phyloP scores from a whole-genome alignment of 306 rosid species.

The Coriaria nepalensis region DNA sequence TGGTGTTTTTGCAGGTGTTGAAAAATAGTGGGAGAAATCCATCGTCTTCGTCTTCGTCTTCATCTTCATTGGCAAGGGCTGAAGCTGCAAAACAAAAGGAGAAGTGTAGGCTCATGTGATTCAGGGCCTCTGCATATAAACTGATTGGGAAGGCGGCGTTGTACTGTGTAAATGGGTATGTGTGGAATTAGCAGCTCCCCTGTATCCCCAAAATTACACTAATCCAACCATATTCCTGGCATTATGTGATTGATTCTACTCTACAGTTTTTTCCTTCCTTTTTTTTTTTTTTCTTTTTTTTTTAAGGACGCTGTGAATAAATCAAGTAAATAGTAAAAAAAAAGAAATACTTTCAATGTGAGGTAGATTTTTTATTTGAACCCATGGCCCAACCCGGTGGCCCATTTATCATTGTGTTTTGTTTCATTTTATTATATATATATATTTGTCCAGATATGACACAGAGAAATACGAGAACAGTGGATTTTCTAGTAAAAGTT shows the following conservation, averaged over 20 bases:
- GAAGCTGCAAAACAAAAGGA: constrained; percentile 73
- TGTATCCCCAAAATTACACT: constrained; percentile 2
- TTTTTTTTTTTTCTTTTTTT: too few species aligned
- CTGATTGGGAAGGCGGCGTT: too few species aligned
- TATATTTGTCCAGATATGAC: too few species aligned
- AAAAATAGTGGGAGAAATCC: constrained; percentile 34
- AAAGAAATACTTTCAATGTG: too few species aligned
- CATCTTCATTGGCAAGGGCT: constrained; percentile 37
- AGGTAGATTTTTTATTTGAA: too few species aligned
- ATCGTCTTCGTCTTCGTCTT: constrained; percentile 4
- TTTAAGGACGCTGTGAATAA: too few species aligned
- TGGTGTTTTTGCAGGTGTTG: constrained; percentile 39
- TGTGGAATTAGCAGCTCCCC: neutral
- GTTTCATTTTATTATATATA: too few species aligned
- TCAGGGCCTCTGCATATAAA: neutral
- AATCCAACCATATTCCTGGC: constrained; percentile 14
- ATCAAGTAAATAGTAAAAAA: too few species aligned
- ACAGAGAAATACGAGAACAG: too few species aligned
- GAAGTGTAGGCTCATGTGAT: constrained; percentile 80
- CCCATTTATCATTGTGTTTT: too few species aligned
- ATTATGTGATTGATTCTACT: constrained; percentile 24
- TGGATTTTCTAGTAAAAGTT: too few species aligned
- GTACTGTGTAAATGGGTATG: constrained; percentile 24
- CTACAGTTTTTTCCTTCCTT: constrained; percentile 12
- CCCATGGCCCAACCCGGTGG: too few species aligned